Percentiles rank a stretch among this genome's conserved stretches.
Conservation (phyloP, 2,329 filamentous ascomycete genomes). For the Plectosphaerella cucumerina region DNA sequence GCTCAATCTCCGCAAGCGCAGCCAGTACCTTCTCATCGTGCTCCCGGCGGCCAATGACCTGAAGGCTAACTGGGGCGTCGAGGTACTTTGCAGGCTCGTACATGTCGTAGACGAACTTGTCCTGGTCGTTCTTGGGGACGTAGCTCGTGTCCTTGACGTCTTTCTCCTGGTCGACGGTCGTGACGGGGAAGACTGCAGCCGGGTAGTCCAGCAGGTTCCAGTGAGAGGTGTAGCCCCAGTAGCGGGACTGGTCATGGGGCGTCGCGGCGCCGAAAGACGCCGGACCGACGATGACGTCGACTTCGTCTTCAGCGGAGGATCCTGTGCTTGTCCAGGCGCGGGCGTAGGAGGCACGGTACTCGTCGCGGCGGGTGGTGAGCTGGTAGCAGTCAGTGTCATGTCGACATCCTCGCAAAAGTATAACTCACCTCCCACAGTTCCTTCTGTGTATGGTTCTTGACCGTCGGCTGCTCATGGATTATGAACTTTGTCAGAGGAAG, state of each 20-base stretch:
- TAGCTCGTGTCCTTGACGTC: constrained; percentile 8
- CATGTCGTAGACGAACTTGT: constrained; percentile 20
- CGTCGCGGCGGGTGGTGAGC: constrained; percentile 13
- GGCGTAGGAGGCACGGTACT: constrained; percentile 14
- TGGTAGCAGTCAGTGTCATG: background rate
- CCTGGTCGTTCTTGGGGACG: constrained; percentile 25
- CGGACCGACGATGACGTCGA: constrained; percentile 49
- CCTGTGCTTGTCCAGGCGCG: constrained; percentile 12
- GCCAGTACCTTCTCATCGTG: constrained; percentile 38
- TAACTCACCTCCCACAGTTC: constrained; percentile 25
- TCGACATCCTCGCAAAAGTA: background rate
- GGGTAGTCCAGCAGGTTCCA: constrained; percentile 71
- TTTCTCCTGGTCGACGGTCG: constrained; percentile 15
- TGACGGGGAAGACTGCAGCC: constrained; percentile 55
- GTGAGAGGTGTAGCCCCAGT: constrained; percentile 62
- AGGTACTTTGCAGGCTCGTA: constrained; percentile 40
- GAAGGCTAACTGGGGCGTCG: constrained; percentile 46
- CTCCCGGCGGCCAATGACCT: constrained; percentile 47
- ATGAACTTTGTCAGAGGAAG: constrained; percentile 47
- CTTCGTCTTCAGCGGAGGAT: constrained; percentile 10
- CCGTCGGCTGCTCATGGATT: constrained; percentile 35
- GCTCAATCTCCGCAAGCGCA: background rate
- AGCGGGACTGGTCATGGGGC: constrained; percentile 29
- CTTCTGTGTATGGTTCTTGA: constrained; percentile 26
- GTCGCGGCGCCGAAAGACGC: constrained; percentile 37